Evolutionary conservation across 2,329 filamentous ascomycete genomes (phyloP).

Genomic region (Aspergillus alliaceus): DNA sequence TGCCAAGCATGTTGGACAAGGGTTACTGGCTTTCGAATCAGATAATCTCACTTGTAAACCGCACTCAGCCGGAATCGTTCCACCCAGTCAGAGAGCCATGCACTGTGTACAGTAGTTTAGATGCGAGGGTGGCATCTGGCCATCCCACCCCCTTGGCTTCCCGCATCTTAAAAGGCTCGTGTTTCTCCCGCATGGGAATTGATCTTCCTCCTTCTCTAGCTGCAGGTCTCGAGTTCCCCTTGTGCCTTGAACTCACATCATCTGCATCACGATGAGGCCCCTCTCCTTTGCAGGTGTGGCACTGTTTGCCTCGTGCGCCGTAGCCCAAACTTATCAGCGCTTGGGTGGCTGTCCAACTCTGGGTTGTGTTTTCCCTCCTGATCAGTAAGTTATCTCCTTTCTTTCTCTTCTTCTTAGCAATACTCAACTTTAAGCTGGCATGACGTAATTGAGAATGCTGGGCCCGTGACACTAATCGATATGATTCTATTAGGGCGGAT

Average conservation of each 20-base stretch:
- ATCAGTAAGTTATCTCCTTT: slow-evolving; percentile 48
- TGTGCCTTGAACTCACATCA: not conserved
- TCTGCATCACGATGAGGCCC: slow-evolving; percentile 24
- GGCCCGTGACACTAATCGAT: not conserved
- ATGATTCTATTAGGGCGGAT: slow-evolving; percentile 57
- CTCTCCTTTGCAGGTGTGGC: slow-evolving; percentile 21
- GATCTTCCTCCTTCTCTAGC: slow-evolving; percentile 4
- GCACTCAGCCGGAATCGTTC: not conserved
- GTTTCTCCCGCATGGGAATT: not conserved
- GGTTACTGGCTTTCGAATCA: not conserved
- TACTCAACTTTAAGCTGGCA: not conserved
- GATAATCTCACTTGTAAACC: not conserved
- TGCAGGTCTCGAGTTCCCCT: slow-evolving; percentile 5
- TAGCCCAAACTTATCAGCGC: slow-evolving; percentile 57
- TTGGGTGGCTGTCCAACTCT: slow-evolving; percentile 57
- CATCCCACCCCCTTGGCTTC: not conserved
- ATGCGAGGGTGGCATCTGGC: not conserved
- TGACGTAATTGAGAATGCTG: not conserved
- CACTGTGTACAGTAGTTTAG: not conserved
- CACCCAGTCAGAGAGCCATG: not conserved
- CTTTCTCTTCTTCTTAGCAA: no score
- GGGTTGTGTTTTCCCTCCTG: slow-evolving; percentile 59
- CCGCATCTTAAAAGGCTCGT: not conserved
- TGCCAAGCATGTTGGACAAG: slow-evolving; percentile 14
- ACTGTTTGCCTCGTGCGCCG: slow-evolving; percentile 25